Conservation (phyloP, 2,329 filamentous ascomycete genomes). For the Hypoxylon sp. region DNA sequence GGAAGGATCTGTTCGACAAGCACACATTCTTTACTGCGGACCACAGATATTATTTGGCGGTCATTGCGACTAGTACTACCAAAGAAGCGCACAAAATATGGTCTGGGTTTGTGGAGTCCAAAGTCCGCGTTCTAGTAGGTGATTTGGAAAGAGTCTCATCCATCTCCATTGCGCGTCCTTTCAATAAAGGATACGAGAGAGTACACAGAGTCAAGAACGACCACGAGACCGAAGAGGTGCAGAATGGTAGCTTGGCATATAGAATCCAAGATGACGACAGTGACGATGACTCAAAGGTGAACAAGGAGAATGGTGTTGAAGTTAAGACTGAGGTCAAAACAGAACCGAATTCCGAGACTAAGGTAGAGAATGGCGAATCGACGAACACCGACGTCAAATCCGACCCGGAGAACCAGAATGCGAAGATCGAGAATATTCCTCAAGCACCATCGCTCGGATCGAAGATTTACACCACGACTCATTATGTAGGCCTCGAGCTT, state of each 20-base stretch:
- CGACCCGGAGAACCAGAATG: slow-evolving; percentile 50
- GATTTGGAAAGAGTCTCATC: slow-evolving; percentile 85
- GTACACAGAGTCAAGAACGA: slow-evolving; percentile 77
- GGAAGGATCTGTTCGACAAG: slow-evolving; percentile 90
- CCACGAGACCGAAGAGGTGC: slow-evolving; percentile 67
- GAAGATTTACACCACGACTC: slow-evolving; percentile 87
- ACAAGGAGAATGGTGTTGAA: slow-evolving; percentile 55
- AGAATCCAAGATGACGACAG: slow-evolving; percentile 56
- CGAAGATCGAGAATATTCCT: slow-evolving; percentile 48
- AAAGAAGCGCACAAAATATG: slow-evolving; percentile 89
- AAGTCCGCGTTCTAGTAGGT: slow-evolving; percentile 86
- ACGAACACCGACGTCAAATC: slow-evolving; percentile 22
- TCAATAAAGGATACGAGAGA: slow-evolving; percentile 92
- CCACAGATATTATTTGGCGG: slow-evolving; percentile 95
- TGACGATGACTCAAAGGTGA: slow-evolving; percentile 45
- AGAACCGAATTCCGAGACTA: slow-evolving; percentile 55
- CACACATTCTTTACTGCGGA: slow-evolving; percentile 94
- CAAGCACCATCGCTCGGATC: slow-evolving; percentile 43
- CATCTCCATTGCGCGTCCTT: slow-evolving; percentile 88
- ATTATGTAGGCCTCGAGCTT: slow-evolving; percentile 92
- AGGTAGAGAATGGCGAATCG: slow-evolving; percentile 41
- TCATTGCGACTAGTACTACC: slow-evolving; percentile 85
- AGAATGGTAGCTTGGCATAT: slow-evolving; percentile 67
- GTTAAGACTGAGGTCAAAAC: slow-evolving; percentile 65
- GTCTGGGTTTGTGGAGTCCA: slow-evolving; percentile 94